Evolutionary conservation across 2,329 filamentous ascomycete species (phyloP), one percentile per base, ranked within the genome.

Genomic region (Septoria petroselini): DNA sequence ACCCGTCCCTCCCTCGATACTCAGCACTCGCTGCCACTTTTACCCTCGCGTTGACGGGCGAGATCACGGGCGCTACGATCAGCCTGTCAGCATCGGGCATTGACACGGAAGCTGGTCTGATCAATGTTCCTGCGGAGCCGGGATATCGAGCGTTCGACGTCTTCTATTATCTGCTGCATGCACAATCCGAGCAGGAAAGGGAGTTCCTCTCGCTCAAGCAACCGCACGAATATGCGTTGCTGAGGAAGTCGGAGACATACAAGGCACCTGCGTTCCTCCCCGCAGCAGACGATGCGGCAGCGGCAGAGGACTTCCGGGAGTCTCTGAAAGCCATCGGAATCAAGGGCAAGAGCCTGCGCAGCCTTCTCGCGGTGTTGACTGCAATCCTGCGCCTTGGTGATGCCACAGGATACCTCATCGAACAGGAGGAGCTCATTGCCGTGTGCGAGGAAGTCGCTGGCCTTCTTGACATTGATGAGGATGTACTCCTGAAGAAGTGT

Each of bases 131-230:
- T 0, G 70, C 83, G 0, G 83, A 95, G 65, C 65, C 82, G 5
- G 93, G 93, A 9, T 89, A 89, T 69, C 84, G 93, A 55, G 93
- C 91, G 3, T 98, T 98, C 61, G 91, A 98, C 65, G 93, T 95
- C 41, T 97, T 98, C 66, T 97, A 98, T 73, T 97, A 96, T 63
- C 81, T 98, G 1, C 78, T 97, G 34, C 94, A 91, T 0, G 95
- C 93, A 0, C 58, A 60, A 93, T 88, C 1, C 83, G 86, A 3
- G 85, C 89, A 64, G 1, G 93, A 98, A 71, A 79, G 89, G 48
- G 91, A 97, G 66, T 95, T 91, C 53, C 74, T 98, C 11, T 83
- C 86, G 19, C 78, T 98, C 23, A 86, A 89, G 70, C 76, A 83
- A 7, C 81, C 88, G 2, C 85, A 87, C 3, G 77, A 80, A 35